These are phyloP conservation scores for Fraxinus nigra DNA, from an alignment of 305 asterid species.

Conservation along the genomic window DNA sequence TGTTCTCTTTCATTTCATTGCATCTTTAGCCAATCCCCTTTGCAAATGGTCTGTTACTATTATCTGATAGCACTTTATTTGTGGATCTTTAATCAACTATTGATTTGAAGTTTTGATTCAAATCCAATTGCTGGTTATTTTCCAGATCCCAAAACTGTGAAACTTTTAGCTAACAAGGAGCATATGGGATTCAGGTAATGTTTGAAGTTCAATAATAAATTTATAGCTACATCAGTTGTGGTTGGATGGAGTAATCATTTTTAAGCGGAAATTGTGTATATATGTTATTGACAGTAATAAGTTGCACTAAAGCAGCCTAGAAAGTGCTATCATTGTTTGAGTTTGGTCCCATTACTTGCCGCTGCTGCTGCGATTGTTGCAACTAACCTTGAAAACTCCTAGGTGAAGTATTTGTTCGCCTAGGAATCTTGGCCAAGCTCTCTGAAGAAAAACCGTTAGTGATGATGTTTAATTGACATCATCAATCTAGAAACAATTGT, in stretches of 20 bases:
- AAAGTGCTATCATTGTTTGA: constrained; percentile 43
- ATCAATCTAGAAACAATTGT: neutral
- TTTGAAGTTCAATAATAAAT: neutral
- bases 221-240: neutral
- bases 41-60: neutral
- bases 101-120: constrained; percentile 8
- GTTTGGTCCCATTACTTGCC: constrained; percentile 40
- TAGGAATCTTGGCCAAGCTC: constrained; percentile 80
- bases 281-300: constrained; percentile 34
- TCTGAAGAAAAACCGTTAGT: constrained; percentile 37
- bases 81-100: neutral
- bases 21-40: neutral
- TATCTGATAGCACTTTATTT: neutral
- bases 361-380: constrained; percentile 47
- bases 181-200: constrained; percentile 94
- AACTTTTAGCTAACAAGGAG: constrained; percentile 83
- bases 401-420: constrained; percentile 59
- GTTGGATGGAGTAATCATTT: neutral
- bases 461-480: neutral
- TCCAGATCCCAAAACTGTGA: constrained; percentile 84
- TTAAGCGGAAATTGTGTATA: neutral
- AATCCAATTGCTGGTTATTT: constrained; percentile 1
- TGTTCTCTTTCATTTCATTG: neutral
- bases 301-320: constrained; percentile 45
- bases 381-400: constrained; percentile 49